Percentiles rank a stretch among this genome's conserved stretches.
These are phyloP conservation scores for Daldinia childiae DNA, from an alignment of 495 filamentous ascomycete species.

Conservation along the genomic window DNA sequence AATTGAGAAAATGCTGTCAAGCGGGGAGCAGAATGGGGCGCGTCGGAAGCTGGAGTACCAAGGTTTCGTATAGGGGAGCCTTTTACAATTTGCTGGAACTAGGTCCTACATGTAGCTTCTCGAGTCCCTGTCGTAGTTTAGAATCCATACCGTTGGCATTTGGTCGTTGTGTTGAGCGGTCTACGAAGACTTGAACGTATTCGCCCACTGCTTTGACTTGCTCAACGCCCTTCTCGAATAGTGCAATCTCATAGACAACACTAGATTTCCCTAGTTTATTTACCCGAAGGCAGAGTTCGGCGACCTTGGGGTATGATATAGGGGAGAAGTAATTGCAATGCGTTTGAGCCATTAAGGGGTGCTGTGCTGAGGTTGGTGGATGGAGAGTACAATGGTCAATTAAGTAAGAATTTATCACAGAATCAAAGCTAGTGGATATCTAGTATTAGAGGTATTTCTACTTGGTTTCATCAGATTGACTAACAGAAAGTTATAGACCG, in stretches of 20 bases:
- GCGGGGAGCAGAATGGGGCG: conserved; percentile 67
- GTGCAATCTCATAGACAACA: conserved; percentile 90
- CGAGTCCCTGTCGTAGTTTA: conserved; percentile 63
- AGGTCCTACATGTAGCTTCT: conserved; percentile 45
- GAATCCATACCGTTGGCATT: conserved; percentile 66
- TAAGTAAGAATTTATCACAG: conserved; percentile 89
- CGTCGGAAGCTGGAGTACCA: conserved; percentile 50
- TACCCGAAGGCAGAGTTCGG: conserved; percentile 84
- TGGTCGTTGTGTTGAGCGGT: conserved; percentile 74
- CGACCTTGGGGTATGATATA: conserved; percentile 81
- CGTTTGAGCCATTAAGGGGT: conserved; percentile 84
- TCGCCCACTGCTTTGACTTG: conserved; percentile 84
- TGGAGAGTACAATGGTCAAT: conserved; percentile 80
- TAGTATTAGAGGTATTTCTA: conserved; percentile 7
- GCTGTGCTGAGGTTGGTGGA: conserved; percentile 73
- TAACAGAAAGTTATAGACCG: conserved; percentile 79
- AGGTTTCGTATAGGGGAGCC: conserved; percentile 30
- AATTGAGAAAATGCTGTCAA: conserved; percentile 70
- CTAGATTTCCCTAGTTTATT: conserved; percentile 86
- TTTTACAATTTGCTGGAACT: conserved; percentile 41
- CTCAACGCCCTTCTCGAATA: conserved; percentile 81
- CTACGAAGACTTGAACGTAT: conserved; percentile 90
- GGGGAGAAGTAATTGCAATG: conserved; percentile 86
- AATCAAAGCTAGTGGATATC: conserved; percentile 68
- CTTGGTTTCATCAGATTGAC: conserved; percentile 11